Base-by-base conservation (phyloP, 768 basidiomycete genomes). In the Rhodotorula toruloides region DNA sequence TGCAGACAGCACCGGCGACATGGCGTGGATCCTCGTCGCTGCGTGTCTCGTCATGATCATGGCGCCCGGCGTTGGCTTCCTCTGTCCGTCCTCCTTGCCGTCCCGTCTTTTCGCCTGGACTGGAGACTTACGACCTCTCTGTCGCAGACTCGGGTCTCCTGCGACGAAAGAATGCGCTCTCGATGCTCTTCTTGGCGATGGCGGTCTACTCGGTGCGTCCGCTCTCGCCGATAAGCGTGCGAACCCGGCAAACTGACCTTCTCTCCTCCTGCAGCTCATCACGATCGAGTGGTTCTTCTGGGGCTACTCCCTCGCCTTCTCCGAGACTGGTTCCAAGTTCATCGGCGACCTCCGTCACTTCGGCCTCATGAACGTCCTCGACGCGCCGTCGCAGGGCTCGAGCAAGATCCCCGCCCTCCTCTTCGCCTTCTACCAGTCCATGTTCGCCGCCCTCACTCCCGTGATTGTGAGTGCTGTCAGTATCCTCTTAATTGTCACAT, bases 301-400 rank as follows among this genome's bases (percentile, higher is more conserved):
- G 93, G 93, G 93, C 76, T 93, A 91, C 78, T 87, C 89, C 2
- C 81, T 91, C 46, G 87, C 88, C 2, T 92, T 92, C 78, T 88
- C 88, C 5, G 81, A 85, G 29, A 54, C 53, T 13, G 64, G 49
- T 3, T 80, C 79, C 37, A 68, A 72, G n/a, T 98, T 82, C 77
- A 94, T 99, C 67, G 94, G 94, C 49, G 85, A 93, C 77, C 83
- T 96, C 31, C 80, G 80, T 43, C 84, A 89, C 78, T 88, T 92
- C 72, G 89, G 87, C 27, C 80, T 92, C 49, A 81, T 83, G 56
- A 80, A 84, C 63, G 90, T 90, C 36, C 81, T 87, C 63, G 86
- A 78, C 36, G 79, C 83, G 21, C 86, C 88, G 0, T 88, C 88
- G 16, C 86, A 87, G 19, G 91, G 88, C 21, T 88, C 88, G 0